A percentile compares a stretch with the other conserved stretches of the same genome.
Conservation (phyloP, 768 basidiomycete genomes). For the Trametes maxima region DNA sequence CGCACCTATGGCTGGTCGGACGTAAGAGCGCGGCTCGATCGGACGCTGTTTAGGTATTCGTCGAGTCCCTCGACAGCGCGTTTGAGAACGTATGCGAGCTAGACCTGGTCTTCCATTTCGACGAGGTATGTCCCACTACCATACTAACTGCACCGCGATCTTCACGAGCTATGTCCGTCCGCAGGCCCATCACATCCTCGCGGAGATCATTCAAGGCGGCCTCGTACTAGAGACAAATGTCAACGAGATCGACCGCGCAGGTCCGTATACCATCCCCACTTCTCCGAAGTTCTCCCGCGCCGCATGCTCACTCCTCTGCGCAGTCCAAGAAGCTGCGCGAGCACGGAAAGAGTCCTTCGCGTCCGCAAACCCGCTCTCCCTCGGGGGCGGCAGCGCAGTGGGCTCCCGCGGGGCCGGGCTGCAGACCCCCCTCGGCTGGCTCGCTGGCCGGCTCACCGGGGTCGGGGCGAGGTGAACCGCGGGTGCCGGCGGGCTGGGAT, state of each 20-base stretch:
- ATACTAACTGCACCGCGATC: background rate
- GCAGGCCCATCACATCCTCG: slow-evolving; percentile 91
- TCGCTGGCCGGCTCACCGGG: slow-evolving; percentile 73
- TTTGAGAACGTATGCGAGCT: slow-evolving; percentile 99
- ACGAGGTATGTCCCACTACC: slow-evolving; percentile 64
- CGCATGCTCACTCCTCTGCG: slow-evolving; percentile 5
- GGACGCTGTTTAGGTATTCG: slow-evolving; percentile 72
- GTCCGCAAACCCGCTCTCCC: slow-evolving; percentile 80
- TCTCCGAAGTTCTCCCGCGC: background rate
- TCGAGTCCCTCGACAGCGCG: slow-evolving; percentile 92
- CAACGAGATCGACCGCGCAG: slow-evolving; percentile 74
- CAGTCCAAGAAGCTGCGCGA: slow-evolving; percentile 72
- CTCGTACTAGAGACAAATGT: slow-evolving; percentile 95
- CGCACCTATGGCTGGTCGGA: background rate
- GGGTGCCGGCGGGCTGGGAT: slow-evolving; percentile 29
- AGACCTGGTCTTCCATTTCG: slow-evolving; percentile 98
- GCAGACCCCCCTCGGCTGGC: slow-evolving; percentile 78
- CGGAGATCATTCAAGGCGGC: slow-evolving; percentile 97
- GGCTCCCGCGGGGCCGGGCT: slow-evolving; percentile 60
- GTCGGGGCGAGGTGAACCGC: slow-evolving; percentile 45
- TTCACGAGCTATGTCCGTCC: background rate
- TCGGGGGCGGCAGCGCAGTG: slow-evolving; percentile 55
- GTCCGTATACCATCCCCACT: slow-evolving; percentile 42
- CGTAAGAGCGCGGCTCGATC: background rate
- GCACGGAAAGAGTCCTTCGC: slow-evolving; percentile 77